Conservation (phyloP, 805 yeast genomes). For the Saccharomycopsis olivae region DNA sequence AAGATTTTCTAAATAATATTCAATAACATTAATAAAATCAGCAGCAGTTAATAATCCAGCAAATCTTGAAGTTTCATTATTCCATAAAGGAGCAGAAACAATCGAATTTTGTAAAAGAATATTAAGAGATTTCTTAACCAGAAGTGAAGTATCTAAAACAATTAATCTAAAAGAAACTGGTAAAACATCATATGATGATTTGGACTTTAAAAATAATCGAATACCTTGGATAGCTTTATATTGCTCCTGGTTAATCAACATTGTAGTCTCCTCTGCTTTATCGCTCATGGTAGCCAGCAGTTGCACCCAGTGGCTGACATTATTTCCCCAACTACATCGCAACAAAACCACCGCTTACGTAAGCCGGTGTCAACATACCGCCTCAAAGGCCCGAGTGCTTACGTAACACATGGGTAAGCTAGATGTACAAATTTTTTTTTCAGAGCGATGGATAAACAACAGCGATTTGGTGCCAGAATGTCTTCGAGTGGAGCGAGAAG, state of each 20-base stretch:
- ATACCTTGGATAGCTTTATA: conserved; percentile 72
- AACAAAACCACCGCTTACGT: too few species aligned
- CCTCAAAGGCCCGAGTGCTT: too few species aligned
- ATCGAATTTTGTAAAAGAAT: conserved; percentile 86
- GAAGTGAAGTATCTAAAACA: conserved; percentile 82
- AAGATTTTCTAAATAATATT: conserved; percentile 83
- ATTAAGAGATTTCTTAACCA: conserved; percentile 83
- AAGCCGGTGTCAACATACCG: too few species aligned
- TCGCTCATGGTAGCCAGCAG: background rate
- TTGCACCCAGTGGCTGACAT: too few species aligned
- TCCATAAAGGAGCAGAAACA: conserved; percentile 97
- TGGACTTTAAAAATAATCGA: conserved; percentile 71
- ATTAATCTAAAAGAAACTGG: conserved; percentile 91
- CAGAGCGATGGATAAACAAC: too few species aligned
- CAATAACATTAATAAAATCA: conserved; percentile 91
- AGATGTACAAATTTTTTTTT: too few species aligned
- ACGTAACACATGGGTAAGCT: too few species aligned
- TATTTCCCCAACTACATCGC: too few species aligned
- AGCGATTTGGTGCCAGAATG: too few species aligned
- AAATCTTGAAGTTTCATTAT: conserved; percentile 75
- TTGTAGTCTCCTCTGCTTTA: background rate
- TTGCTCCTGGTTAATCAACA: conserved; percentile 51
- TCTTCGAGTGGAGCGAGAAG: background rate
- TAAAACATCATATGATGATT: conserved; percentile 91
- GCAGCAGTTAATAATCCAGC: conserved; percentile 89